Conservation (phyloP, 768 basidiomycete genomes). For the Zangia roseola region DNA sequence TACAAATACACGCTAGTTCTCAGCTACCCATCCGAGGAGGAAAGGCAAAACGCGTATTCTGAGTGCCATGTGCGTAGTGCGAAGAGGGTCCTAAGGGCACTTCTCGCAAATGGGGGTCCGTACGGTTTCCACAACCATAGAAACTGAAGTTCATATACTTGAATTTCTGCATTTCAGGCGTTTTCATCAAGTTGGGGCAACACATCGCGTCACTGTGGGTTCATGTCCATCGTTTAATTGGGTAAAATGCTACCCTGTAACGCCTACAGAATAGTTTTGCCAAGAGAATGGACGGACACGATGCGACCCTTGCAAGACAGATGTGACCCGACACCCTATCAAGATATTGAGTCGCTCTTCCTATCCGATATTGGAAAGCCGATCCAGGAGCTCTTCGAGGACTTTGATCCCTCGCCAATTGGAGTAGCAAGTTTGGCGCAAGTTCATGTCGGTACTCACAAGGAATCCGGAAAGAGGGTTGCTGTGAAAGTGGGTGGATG, state of each 20-base stretch:
- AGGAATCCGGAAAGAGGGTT: conserved; percentile 67
- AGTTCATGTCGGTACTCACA: conserved; percentile 82
- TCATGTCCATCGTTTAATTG: conserved; percentile 13
- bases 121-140: conserved; percentile 4
- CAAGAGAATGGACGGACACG: conserved; percentile 59
- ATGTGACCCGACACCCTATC: conserved; percentile 85
- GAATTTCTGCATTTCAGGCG: conserved; percentile 40
- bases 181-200: conserved; percentile 90
- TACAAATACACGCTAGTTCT: conserved; percentile 68
- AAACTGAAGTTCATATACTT: not conserved
- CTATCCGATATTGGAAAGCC: conserved; percentile 71
- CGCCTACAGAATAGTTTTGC: conserved; percentile 47
- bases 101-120: conserved; percentile 85
- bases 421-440: conserved; percentile 97
- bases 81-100: conserved; percentile 70
- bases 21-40: conserved; percentile 49
- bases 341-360: conserved; percentile 75
- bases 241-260: conserved; percentile 8
- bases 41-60: conserved; percentile 56
- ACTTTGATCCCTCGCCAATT: conserved; percentile 85
- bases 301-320: conserved; percentile 81
- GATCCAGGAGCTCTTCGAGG: conserved; percentile 74
- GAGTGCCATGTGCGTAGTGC: conserved; percentile 86
- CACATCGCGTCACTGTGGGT: conserved; percentile 71
- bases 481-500: conserved; percentile 72